Base-by-base conservation (phyloP, 2,329 filamentous ascomycete species). In the Colletotrichum navitas region DNA sequence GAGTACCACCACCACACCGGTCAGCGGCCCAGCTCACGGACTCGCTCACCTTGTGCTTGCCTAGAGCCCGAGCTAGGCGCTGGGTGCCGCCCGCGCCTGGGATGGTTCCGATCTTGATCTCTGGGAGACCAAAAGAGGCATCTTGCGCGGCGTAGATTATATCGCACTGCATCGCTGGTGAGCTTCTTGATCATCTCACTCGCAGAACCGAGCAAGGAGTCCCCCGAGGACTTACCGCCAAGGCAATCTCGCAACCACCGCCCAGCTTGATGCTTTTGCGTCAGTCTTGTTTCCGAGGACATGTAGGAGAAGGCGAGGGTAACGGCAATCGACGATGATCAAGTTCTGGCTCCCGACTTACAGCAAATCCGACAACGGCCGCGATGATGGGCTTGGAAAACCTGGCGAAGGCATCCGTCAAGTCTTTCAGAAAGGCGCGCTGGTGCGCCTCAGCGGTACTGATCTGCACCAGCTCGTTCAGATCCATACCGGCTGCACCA, bases 201-300 rank as follows among this genome's bases (percentile, higher is more conserved):
- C 63, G 60, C 58, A 63, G 36, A 24, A 24, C 12, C 47, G 49
- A 51, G 14, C 18, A 12, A 52, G 43, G 34, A 52, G 34, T 8
- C 1, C 32, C 29, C 36, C 29, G 43, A 29, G 26, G 45, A 73
- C 63, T 58, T 71, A 85, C 83, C 75, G 83, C 82, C 39, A 87
- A 78, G 5, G 84, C 85, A 52, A 87, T 76, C 68, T 87, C 86
- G 64, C 86, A 87, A 6, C 86, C 85, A 18, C 85, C 85, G 39
- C 85, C 85, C 39, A 87, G 81, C 84, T 63, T 45, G 16, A 60
- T 43, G n/a, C 21, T 24, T 32, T 49, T 29, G 21, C 39, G 36
- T 71, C 47, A 71, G 68, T 59, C 36, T 58, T 43, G 43, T 59
- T 68, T 32, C 39, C 26, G 36, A 29, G 24, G n/a, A 26, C 10